phyloP scores from a whole-genome alignment of 257 asterid genomes.

The Parsonsia alboflavescens region DNA sequence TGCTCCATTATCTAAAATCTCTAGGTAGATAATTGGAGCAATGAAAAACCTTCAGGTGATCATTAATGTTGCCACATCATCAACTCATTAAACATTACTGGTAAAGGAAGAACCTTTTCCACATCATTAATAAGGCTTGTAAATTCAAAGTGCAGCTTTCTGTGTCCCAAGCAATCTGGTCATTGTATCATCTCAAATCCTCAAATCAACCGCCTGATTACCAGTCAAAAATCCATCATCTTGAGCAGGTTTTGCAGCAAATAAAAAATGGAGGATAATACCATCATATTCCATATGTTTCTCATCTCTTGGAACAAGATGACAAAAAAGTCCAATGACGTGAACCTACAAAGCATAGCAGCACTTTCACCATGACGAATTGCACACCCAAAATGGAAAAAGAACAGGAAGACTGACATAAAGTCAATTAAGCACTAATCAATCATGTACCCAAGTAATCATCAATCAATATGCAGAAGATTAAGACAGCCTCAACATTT shows the following conservation, averaged over 20 bases:
- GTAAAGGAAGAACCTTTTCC: neutral
- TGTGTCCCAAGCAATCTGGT: neutral
- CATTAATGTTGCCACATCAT: neutral
- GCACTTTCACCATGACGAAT: neutral
- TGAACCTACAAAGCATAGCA: neutral
- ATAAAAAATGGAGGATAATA: neutral
- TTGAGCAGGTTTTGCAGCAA: neutral
- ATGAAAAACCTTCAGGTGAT: neutral
- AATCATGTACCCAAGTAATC: neutral
- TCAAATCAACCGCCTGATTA: neutral
- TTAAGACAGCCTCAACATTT: neutral
- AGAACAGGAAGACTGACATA: too few species aligned
- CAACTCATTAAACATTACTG: neutral
- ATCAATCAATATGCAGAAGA: neutral
- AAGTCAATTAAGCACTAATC: neutral
- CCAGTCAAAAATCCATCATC: neutral
- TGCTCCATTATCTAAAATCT: neutral
- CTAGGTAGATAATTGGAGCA: too few species aligned
- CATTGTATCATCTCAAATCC: too few species aligned
- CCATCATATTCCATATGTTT: neutral
- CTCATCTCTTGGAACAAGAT: neutral
- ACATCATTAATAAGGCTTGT: neutral
- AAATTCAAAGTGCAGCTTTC: neutral
- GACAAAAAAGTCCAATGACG: neutral
- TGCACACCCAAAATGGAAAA: neutral